phyloP scores from a whole-genome alignment of 768 basidiomycete genomes.

The Crucibulum laeve region DNA sequence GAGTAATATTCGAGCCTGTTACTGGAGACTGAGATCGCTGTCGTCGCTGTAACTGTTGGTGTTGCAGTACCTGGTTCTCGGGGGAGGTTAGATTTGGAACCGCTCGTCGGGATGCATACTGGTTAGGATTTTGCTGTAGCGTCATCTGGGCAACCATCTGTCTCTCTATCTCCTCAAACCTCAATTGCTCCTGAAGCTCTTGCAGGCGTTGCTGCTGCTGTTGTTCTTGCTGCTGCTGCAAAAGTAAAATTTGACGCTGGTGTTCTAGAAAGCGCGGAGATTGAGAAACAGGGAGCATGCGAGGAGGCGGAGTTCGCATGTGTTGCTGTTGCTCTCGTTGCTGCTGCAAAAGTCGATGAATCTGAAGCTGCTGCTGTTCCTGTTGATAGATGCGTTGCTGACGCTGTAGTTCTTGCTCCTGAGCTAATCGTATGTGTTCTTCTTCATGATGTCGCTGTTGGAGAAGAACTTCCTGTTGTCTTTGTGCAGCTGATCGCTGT shows the following conservation, averaged over 20 bases:
- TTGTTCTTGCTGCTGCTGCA: constrained; percentile 66
- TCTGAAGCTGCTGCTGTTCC: constrained; percentile 39
- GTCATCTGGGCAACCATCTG: constrained; percentile 52
- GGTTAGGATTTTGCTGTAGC: constrained; percentile 31
- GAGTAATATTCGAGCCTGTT: constrained; percentile 23
- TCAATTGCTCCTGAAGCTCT: constrained; percentile 61
- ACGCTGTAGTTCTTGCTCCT: constrained; percentile 31
- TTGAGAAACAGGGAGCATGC: constrained; percentile 70
- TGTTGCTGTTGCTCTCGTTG: constrained; percentile 50
- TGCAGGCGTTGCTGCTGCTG: constrained; percentile 56
- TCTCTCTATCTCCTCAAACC: constrained; percentile 62
- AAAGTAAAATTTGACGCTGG: constrained; percentile 62
- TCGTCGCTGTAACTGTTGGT: constrained; percentile 49
- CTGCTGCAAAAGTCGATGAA: constrained; percentile 41
- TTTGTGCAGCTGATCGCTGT: constrained; percentile 16
- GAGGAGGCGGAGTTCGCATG: constrained; percentile 63
- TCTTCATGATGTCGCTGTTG: constrained; percentile 36
- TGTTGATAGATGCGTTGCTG: constrained; percentile 32
- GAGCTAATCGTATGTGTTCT: constrained; percentile 20
- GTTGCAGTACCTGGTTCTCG: constrained; percentile 41
- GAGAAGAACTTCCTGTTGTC: constrained; percentile 19
- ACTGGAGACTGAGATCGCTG: constrained; percentile 42
- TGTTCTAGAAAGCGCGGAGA: constrained; percentile 80
- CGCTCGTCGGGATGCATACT: constrained; percentile 31
- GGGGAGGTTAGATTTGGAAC: constrained; percentile 40